Base-by-base conservation (phyloP, 495 filamentous ascomycete species). In the Podospora appendiculata region DNA sequence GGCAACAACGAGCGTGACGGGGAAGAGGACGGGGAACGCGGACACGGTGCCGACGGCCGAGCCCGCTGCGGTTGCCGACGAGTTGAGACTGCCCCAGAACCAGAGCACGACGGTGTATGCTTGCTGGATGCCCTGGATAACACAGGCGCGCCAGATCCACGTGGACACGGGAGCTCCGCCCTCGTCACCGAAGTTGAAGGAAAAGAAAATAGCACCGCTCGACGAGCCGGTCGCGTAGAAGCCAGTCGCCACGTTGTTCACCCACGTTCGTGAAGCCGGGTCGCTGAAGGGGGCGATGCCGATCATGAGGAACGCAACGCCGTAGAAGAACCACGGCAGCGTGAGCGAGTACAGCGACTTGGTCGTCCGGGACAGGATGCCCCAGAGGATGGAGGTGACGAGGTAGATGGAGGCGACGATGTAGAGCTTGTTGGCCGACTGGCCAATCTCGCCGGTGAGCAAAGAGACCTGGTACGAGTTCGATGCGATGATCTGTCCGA, bases 381-480 rank as follows among this genome's bases (percentile, higher is more conserved):
- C 54, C 82, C 82, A 86, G 8, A 72, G 14, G 12, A 80, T 64
- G 0, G 80, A 82, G 7, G 74, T 72, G 13, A 64, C 64, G 11
- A 79, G 72, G 56, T 86, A 85, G 46, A 84, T 77, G 33, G 67
- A 67, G 0, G 80, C 81, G 32, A 84, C 71, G 44, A 78, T 60
- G 55, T 86, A 85, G 4, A 85, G 68, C 59, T 76, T 74, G 5
- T 72, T 59, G 11, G 79, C 77, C 8, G 78, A 67, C 57, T 85
- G 66, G 25, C 80, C 79, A 17, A 79, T 63, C 52, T 76, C 71
- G 13, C 81, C 82, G 8, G 72, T 77, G 39, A 85, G 63, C 8
- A 85, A 74, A 1, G 79, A 81, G 60, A 85, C 79, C 51, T 85
- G 82, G 59, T 83, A 81, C 1, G 77, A 81, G 54, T 84, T 84